A percentile compares a stretch with the other conserved stretches of the same genome.
Conservation (phyloP, 495 filamentous ascomycete genomes). For the Parathielavia hyrcaniae region DNA sequence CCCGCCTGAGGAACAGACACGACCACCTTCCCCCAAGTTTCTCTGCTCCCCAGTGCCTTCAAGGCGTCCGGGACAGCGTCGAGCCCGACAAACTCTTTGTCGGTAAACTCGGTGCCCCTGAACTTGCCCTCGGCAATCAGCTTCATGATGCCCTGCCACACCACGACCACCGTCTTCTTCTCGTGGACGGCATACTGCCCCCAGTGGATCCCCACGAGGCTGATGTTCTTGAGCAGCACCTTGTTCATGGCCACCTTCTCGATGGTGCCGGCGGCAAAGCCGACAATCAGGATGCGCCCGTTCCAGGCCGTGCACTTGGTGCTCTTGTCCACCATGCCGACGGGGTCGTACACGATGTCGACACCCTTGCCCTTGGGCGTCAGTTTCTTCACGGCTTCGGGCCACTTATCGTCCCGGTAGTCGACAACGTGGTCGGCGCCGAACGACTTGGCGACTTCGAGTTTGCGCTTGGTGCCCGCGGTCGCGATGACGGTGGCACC, state of each 20-base stretch:
- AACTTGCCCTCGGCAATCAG: slow-evolving; percentile 75
- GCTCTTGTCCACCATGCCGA: slow-evolving; percentile 75
- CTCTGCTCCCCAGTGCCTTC: slow-evolving; percentile 66
- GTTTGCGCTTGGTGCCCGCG: slow-evolving; percentile 69
- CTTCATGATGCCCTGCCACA: slow-evolving; percentile 77
- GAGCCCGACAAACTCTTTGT: slow-evolving; percentile 73
- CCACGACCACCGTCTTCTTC: slow-evolving; percentile 58
- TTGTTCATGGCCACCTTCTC: slow-evolving; percentile 91
- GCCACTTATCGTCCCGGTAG: slow-evolving; percentile 67
- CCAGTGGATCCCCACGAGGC: slow-evolving; percentile 86
- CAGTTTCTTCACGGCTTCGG: slow-evolving; percentile 68
- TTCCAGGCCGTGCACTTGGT: slow-evolving; percentile 91
- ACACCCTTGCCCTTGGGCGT: slow-evolving; percentile 67
- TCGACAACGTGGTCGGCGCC: slow-evolving; percentile 80
- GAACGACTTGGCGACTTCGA: slow-evolving; percentile 67
- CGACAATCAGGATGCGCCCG: slow-evolving; percentile 77
- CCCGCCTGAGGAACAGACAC: slow-evolving; percentile 73
- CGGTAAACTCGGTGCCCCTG: slow-evolving; percentile 71
- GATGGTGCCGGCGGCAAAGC: slow-evolving; percentile 82
- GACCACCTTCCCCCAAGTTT: slow-evolving; percentile 95
- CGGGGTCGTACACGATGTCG: slow-evolving; percentile 87
- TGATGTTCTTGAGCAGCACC: slow-evolving; percentile 90
- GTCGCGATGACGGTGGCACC: slow-evolving; percentile 89
- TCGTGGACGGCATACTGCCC: slow-evolving; percentile 73
- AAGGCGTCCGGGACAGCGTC: slow-evolving; percentile 73